A percentile compares a stretch with the other conserved stretches of the same genome.
Conservation (phyloP, 495 filamentous ascomycete species). For the Hypoxylon perforatum region DNA sequence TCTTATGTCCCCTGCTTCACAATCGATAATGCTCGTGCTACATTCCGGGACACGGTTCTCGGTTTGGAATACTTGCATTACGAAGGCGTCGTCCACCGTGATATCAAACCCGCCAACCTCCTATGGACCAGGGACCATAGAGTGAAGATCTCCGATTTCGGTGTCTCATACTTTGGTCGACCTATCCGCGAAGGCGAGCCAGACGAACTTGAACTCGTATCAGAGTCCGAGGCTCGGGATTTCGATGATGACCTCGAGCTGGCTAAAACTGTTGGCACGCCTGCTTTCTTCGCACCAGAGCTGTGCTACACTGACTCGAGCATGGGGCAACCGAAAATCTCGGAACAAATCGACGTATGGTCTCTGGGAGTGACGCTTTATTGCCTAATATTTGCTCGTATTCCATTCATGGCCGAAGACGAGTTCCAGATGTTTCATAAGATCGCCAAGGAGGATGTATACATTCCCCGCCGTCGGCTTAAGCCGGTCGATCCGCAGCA, state of each 20-base stretch:
- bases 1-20: slow-evolving; percentile 93
- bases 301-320: slow-evolving; percentile 84
- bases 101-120: slow-evolving; percentile 99
- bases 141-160: slow-evolving; percentile 99
- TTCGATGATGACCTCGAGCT: slow-evolving; percentile 92
- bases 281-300: slow-evolving; percentile 97
- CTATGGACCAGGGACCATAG: slow-evolving; percentile 85
- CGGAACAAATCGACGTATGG: slow-evolving; percentile 91
- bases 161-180: slow-evolving; percentile 94
- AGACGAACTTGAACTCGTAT: slow-evolving; percentile 81
- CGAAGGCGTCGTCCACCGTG: slow-evolving; percentile 95
- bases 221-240: slow-evolving; percentile 84
- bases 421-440: slow-evolving; percentile 90
- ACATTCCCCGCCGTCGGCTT: slow-evolving; percentile 83
- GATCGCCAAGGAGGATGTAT: slow-evolving; percentile 90
- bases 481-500: slow-evolving; percentile 75
- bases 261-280: slow-evolving; percentile 97
- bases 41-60: slow-evolving; percentile 92
- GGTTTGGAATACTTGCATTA: slow-evolving; percentile 97
- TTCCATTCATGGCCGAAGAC: slow-evolving; percentile 91
- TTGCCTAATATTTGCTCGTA: slow-evolving; percentile 90
- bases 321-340: slow-evolving; percentile 62
- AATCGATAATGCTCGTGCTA: slow-evolving; percentile 81
- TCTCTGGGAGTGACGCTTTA: slow-evolving; percentile 96
- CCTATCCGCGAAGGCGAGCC: slow-evolving; percentile 80